A percentile compares a stretch with the other conserved stretches of the same genome.
Conservation (phyloP, 768 basidiomycete genomes). For the Hemileccinum impolitum region DNA sequence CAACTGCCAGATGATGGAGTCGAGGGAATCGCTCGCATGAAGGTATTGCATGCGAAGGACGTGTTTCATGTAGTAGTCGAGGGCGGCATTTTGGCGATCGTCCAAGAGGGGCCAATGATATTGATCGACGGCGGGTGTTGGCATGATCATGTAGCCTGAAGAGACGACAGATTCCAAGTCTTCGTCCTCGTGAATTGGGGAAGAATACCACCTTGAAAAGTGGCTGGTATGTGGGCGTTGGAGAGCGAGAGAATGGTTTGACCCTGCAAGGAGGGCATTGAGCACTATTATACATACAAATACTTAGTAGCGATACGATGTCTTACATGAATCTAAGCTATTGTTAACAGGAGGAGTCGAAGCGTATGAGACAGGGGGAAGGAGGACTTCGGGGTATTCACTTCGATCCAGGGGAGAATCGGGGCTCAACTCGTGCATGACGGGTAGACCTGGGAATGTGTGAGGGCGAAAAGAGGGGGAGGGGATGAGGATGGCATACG, state of each 20-base stretch:
- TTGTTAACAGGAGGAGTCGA: conserved; percentile 38
- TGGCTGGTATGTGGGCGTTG: conserved; percentile 29
- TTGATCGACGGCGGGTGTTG: conserved; percentile 6
- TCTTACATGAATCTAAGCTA: conserved; percentile 75
- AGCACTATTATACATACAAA: conserved; percentile 64
- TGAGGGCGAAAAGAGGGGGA: not conserved
- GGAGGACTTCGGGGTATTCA: conserved; percentile 30
- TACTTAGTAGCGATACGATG: conserved; percentile 66
- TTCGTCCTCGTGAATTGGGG: conserved; percentile 11
- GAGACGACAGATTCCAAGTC: conserved; percentile 19
- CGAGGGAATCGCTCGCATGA: conserved; percentile 50
- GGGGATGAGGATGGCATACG: conserved; percentile 15
- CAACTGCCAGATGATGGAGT: conserved; percentile 47
- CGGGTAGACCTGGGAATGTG: conserved; percentile 23
- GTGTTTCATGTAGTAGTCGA: conserved; percentile 52
- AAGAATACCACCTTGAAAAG: conserved; percentile 23
- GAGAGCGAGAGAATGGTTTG: conserved; percentile 21
- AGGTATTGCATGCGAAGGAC: conserved; percentile 71
- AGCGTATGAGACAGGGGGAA: conserved; percentile 28
- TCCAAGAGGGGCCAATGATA: conserved; percentile 13
- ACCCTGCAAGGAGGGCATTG: conserved; percentile 59
- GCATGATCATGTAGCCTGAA: conserved; percentile 16
- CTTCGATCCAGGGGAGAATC: conserved; percentile 32
- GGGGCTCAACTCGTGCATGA: conserved; percentile 31
- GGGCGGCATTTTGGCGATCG: conserved; percentile 16